phyloP scores from a whole-genome alignment of 2,329 filamentous ascomycete genomes.

The Parastagonospora avenae region DNA sequence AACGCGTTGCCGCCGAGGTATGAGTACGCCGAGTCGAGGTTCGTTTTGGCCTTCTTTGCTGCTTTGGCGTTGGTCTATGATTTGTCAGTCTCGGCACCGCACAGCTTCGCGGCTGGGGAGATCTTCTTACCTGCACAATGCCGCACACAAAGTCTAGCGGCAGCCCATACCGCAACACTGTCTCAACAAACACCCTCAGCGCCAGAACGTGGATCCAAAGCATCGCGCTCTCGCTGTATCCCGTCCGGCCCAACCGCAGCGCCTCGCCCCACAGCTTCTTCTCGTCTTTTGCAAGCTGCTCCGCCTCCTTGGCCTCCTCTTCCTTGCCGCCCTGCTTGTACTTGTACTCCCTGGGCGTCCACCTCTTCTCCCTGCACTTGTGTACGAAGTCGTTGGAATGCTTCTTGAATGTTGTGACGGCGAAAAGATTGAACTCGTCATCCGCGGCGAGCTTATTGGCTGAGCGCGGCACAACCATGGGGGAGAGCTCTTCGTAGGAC shows the following conservation, averaged over 20 bases:
- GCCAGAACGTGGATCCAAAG: slow-evolving; percentile 93
- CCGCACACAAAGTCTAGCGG: slow-evolving; percentile 88
- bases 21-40: slow-evolving; percentile 81
- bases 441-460: slow-evolving; percentile 80
- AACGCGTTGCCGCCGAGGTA: slow-evolving; percentile 96
- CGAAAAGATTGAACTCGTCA: slow-evolving; percentile 86
- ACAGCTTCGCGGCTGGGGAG: neutral
- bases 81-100: slow-evolving; percentile 4
- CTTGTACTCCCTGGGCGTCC: slow-evolving; percentile 93
- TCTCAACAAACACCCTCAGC: slow-evolving; percentile 94
- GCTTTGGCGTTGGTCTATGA: slow-evolving; percentile 79
- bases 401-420: slow-evolving; percentile 94
- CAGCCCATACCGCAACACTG: slow-evolving; percentile 92
- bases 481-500: slow-evolving; percentile 83
- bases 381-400: slow-evolving; percentile 83
- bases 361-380: slow-evolving; percentile 90
- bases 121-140: slow-evolving; percentile 71
- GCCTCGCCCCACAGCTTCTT: slow-evolving; percentile 93
- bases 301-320: slow-evolving; percentile 85
- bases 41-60: slow-evolving; percentile 69
- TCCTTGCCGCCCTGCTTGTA: slow-evolving; percentile 89
- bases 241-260: slow-evolving; percentile 82
- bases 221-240: slow-evolving; percentile 95
- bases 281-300: slow-evolving; percentile 81
- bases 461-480: slow-evolving; percentile 93